These are phyloP conservation scores for Silene vulgaris DNA, from an alignment of 179 eudicot genomes.

Conservation along the genomic window DNA sequence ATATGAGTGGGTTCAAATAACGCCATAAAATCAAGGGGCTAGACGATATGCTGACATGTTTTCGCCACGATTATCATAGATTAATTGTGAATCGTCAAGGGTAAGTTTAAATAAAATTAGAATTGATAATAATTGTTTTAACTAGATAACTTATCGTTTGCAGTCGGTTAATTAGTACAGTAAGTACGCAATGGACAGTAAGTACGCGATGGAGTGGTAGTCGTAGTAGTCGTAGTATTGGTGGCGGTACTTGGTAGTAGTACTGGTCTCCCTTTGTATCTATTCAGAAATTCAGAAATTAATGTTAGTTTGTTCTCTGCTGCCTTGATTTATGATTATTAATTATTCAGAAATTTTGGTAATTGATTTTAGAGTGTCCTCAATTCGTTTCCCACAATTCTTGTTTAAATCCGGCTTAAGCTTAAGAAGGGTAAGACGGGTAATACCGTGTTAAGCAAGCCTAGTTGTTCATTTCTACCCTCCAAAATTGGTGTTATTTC, in stretches of 20 bases:
- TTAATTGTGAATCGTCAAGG: not conserved
- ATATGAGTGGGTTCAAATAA: constrained; percentile 66
- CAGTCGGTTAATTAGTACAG: not conserved
- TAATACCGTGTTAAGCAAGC: no score
- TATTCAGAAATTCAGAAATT: not conserved
- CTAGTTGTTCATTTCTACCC: not conserved
- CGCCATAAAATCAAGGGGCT: constrained; percentile 37
- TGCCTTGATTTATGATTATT: no score
- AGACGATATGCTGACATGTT: no score
- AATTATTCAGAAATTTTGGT: not conserved
- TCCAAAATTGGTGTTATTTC: constrained; percentile 14
- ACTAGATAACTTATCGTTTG: constrained; percentile 19
- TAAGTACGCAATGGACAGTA: not conserved
- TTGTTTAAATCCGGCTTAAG: no score
- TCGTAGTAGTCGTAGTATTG: not conserved
- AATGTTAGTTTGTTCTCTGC: constrained; percentile 13
- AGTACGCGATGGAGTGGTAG: constrained; percentile 15
- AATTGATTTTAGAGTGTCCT: not conserved
- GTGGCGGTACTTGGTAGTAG: no score
- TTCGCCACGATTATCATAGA: constrained; percentile 3
- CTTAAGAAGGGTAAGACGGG: no score
- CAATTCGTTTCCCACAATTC: not conserved
- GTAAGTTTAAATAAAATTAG: not conserved
- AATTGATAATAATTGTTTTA: not conserved
- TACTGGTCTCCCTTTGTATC: constrained; percentile 25